Percentiles rank a stretch among this genome's conserved stretches.
Conservation (phyloP, 768 basidiomycete genomes). For the Termitomyces sp. region DNA sequence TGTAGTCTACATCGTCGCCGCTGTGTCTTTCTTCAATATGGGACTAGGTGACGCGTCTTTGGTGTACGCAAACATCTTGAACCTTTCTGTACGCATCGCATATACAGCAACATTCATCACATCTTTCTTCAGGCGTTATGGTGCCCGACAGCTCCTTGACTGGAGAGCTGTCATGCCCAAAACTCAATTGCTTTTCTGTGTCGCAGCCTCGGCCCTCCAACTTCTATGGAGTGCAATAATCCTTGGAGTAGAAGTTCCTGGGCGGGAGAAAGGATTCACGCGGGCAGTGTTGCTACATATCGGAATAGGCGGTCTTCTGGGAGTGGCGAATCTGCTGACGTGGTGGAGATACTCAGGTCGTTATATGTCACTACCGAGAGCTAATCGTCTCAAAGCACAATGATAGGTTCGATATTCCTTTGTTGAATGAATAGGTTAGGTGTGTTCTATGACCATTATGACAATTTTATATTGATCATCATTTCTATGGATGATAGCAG, state of each 20-base stretch:
- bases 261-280: conserved; percentile 21
- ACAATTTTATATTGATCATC: too few species aligned
- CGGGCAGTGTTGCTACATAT: conserved; percentile 30
- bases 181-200: conserved; percentile 12
- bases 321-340: conserved; percentile 9
- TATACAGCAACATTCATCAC: conserved; percentile 30
- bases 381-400: conserved; percentile 11
- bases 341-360: conserved; percentile 23
- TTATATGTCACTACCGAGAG: conserved; percentile 8
- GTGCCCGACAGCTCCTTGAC: conserved; percentile 22
- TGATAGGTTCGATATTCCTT: neutral
- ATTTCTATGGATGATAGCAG: too few species aligned
- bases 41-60: conserved; percentile 63
- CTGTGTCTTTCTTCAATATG: conserved; percentile 42
- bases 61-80: conserved; percentile 74
- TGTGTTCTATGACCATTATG: too few species aligned
- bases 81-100: conserved; percentile 57
- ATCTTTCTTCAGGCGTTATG: conserved; percentile 2
- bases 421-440: too few species aligned
- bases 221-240: conserved; percentile 24
- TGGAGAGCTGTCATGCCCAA: conserved; percentile 12
- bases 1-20: conserved; percentile 54
- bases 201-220: conserved; percentile 24
- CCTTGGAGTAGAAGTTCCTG: conserved; percentile 17
- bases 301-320: conserved; percentile 24